phyloP scores from a whole-genome alignment of 2,329 filamentous ascomycete species.

The Ophiostoma novo-ulmi region DNA sequence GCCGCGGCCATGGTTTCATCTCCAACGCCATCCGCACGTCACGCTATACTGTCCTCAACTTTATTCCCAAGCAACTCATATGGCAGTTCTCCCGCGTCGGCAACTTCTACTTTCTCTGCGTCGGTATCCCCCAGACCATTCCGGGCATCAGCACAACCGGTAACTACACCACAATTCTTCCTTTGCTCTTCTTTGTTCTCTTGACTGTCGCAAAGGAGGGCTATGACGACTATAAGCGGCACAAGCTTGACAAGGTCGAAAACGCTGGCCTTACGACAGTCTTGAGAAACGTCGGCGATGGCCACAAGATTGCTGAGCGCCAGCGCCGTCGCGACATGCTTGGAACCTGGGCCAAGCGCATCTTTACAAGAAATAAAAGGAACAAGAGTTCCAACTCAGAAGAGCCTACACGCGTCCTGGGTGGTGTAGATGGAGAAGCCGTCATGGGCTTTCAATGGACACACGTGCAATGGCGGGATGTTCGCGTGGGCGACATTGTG shows the following conservation, averaged over 20 bases:
- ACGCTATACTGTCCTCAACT: conserved; percentile 78
- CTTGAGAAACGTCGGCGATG: conserved; percentile 33
- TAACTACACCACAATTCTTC: conserved; percentile 67
- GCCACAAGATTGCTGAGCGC: neutral
- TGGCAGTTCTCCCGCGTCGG: conserved; percentile 82
- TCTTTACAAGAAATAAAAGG: neutral
- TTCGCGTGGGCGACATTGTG: conserved; percentile 48
- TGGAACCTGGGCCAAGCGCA: neutral
- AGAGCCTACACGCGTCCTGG: conserved; percentile 10
- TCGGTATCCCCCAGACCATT: conserved; percentile 79
- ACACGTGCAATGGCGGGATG: conserved; percentile 40
- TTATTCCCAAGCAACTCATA: conserved; percentile 76
- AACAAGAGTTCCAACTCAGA: neutral
- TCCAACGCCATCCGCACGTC: conserved; percentile 70
- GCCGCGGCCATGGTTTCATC: conserved; percentile 50
- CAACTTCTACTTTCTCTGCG: conserved; percentile 82
- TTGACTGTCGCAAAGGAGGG: conserved; percentile 82
- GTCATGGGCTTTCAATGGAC: conserved; percentile 42
- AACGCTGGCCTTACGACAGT: conserved; percentile 55
- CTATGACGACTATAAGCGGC: conserved; percentile 76
- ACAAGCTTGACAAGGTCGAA: conserved; percentile 75
- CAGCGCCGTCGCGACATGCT: conserved; percentile 11
- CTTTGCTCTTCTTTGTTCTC: conserved; percentile 68
- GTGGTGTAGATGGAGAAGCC: conserved; percentile 9
- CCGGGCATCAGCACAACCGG: conserved; percentile 72